Percentiles rank a stretch among this genome's conserved stretches.
Evolutionary conservation across 179 eudicot species (phyloP).

Genomic region (Beta macrorhiza): DNA sequence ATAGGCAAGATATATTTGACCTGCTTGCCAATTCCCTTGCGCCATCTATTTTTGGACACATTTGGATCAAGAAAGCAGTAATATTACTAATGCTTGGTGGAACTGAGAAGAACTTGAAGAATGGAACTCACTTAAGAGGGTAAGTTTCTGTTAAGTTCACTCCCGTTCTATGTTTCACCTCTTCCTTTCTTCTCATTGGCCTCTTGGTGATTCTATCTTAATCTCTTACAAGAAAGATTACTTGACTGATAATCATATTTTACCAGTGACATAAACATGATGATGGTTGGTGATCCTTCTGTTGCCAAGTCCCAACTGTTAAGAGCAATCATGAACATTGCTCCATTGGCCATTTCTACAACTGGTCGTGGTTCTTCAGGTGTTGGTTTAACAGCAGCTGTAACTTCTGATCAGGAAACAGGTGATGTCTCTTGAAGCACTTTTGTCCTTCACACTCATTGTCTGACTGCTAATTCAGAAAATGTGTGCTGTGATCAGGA

Average conservation of each 20-base stretch:
- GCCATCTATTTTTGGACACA: conserved; percentile 95
- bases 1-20: conserved; percentile 75
- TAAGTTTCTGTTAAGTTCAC: conserved; percentile 32
- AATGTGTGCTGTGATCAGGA: conserved; percentile 44
- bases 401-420: conserved; percentile 98
- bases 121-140: conserved; percentile 98
- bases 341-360: conserved; percentile 97
- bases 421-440: conserved; percentile 39
- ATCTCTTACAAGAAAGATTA: background rate
- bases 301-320: conserved; percentile 98
- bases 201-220: background rate
- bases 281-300: conserved; percentile 99
- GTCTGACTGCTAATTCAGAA: background rate
- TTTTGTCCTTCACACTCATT: background rate
- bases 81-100: conserved; percentile 93
- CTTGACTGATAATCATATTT: background rate
- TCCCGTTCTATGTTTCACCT: background rate
- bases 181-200: background rate
- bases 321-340: conserved; percentile 97
- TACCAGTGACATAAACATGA: conserved; percentile 93
- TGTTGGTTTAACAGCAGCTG: conserved; percentile 99
- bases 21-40: conserved; percentile 90
- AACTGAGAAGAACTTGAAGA: conserved; percentile 89
- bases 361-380: conserved; percentile 99
- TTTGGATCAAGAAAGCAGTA: conserved; percentile 97